Percentiles rank a stretch among this genome's conserved stretches.
Evolutionary conservation across 345 rosid species (phyloP).

Genomic region (Populus tremula): DNA sequence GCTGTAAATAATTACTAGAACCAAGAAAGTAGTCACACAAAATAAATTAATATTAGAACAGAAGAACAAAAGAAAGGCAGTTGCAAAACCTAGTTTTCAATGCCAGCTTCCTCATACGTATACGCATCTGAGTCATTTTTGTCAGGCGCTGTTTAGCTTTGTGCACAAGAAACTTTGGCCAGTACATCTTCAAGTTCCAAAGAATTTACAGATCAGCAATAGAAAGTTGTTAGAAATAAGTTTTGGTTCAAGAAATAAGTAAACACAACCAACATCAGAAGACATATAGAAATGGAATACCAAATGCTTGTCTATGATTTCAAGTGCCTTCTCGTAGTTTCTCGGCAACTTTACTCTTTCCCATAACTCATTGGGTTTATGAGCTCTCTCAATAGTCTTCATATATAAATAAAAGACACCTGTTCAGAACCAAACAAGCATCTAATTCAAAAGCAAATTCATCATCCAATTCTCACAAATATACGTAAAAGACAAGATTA

Average conservation of each 20-base stretch:
- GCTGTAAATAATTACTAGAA: not conserved
- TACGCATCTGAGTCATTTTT: constrained; percentile 98
- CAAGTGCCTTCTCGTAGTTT: constrained; percentile 92
- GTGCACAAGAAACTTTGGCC: constrained; percentile 89
- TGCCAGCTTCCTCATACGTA: constrained; percentile 90
- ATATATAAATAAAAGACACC: constrained; percentile 89
- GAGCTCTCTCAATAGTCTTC: constrained; percentile 98
- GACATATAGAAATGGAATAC: constrained; percentile 32
- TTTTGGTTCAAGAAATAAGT: not conserved
- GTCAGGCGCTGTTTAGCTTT: constrained; percentile 90
- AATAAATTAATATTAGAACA: not conserved
- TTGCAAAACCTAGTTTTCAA: constrained; percentile 67
- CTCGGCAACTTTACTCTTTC: constrained; percentile 80
- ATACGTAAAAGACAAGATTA: not conserved
- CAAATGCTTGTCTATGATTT: constrained; percentile 82
- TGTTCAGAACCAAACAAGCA: constrained; percentile 21
- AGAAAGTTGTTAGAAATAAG: not conserved
- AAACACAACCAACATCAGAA: not conserved
- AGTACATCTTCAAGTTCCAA: constrained; percentile 53
- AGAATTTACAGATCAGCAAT: not conserved
- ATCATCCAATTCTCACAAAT: not conserved
- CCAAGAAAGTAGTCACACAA: not conserved
- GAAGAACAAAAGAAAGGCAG: not conserved
- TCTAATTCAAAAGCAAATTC: not conserved
- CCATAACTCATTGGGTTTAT: constrained; percentile 83